Conservation (phyloP, 257 asterid genomes). For the Misopates orontium region DNA sequence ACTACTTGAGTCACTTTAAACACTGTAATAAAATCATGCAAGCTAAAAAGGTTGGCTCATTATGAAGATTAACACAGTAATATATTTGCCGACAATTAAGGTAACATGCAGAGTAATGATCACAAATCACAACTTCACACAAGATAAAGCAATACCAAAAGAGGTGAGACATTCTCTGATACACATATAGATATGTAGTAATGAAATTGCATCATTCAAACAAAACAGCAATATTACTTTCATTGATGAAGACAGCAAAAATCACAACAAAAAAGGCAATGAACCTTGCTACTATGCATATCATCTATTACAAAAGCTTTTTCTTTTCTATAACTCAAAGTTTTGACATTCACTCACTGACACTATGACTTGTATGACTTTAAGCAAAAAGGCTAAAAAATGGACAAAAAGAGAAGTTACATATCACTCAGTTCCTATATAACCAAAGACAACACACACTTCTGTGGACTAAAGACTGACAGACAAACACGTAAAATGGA, state of each 20-base stretch:
- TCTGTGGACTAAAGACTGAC: conserved; percentile 35
- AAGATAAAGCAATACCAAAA: conserved; percentile 8
- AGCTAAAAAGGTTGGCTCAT: conserved; percentile 16
- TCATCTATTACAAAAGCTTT: conserved; percentile 52
- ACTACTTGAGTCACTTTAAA: no score
- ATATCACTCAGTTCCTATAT: conserved; percentile 46
- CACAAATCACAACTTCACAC: conserved; percentile 23
- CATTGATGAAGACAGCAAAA: conserved; percentile 1
- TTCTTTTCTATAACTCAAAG: conserved; percentile 40
- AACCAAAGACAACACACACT: conserved; percentile 48
- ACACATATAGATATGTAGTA: not conserved
- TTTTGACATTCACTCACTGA: conserved; percentile 62
- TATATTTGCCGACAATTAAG: conserved; percentile 7
- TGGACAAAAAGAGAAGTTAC: conserved; percentile 24
- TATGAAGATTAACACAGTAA: conserved; percentile 22
- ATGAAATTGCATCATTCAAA: not conserved
- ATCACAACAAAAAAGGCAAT: not conserved
- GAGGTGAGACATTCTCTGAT: conserved; percentile 16
- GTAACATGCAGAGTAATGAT: conserved; percentile 32
- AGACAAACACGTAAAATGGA: conserved; percentile 11
- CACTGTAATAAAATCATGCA: not conserved
- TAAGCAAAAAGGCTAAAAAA: conserved; percentile 25
- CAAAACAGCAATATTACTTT: conserved; percentile 13
- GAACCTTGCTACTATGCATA: conserved; percentile 38
- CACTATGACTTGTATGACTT: conserved; percentile 57